Evolutionary conservation across 768 basidiomycete genomes (phyloP).

Genomic region (Tulasnella sp.): DNA sequence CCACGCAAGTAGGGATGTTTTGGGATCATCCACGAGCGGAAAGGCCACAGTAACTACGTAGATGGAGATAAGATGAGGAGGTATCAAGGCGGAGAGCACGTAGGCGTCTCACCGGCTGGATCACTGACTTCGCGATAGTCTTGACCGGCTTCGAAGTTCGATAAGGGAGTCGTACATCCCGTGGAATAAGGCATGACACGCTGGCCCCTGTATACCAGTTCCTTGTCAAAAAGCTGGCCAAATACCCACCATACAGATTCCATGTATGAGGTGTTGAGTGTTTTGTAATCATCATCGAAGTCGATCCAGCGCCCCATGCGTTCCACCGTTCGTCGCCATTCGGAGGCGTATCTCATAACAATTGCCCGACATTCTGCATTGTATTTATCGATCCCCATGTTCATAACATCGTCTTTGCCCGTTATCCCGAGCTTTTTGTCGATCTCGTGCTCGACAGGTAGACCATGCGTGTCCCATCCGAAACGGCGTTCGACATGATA

Average conservation of each 20-base stretch:
- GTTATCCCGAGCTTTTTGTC: conserved; percentile 95
- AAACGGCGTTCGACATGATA: conserved; percentile 92
- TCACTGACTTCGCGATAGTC: conserved; percentile 93
- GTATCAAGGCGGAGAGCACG: background rate
- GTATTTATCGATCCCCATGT: conserved; percentile 96
- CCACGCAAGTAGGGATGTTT: conserved; percentile 91
- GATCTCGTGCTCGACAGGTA: conserved; percentile 99
- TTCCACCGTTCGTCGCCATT: conserved; percentile 95
- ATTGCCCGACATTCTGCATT: conserved; percentile 96
- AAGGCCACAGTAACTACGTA: conserved; percentile 83
- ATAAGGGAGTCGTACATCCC: conserved; percentile 92
- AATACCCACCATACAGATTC: conserved; percentile 99
- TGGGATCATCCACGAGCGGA: conserved; percentile 89
- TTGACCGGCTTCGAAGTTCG: conserved; percentile 95
- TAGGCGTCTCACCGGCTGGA: conserved; percentile 68
- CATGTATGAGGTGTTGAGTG: conserved; percentile 91
- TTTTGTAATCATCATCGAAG: conserved; percentile 99
- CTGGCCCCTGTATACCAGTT: conserved; percentile 88
- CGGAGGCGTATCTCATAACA: conserved; percentile 94
- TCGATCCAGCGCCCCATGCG: conserved; percentile 99
- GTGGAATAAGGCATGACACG: conserved; percentile 99
- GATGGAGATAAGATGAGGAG: conserved; percentile 28
- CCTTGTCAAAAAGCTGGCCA: conserved; percentile 88
- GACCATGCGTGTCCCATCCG: conserved; percentile 98
- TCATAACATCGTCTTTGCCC: conserved; percentile 89